Base-by-base conservation (phyloP, 2,329 filamentous ascomycete species). In the Curvularia verruculosa region DNA sequence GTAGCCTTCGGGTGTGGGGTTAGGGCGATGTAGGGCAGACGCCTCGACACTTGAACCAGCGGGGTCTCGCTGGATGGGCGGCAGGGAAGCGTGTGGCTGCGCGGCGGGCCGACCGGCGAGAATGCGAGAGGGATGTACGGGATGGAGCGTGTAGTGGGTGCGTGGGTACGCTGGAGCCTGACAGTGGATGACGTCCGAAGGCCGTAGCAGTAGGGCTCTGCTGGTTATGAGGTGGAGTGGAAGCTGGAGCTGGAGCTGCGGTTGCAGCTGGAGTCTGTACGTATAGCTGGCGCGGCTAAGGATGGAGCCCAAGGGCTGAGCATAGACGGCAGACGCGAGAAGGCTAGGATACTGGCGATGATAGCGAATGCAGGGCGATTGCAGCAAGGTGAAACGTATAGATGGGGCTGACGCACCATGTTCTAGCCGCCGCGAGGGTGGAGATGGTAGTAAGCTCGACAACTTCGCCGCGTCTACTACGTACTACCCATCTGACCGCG, bases 1-100 rank as follows among this genome's bases (percentile, higher is more conserved):
- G 58, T 47, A 67, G 69, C 56, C 64, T n/a, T 64, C 56, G 55
- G 58, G 61, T 59, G 67, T 64, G 68, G 61, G 61, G 65, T 61
- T 45, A 56, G 36, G 53, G 61, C 53, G 63, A 47, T 50, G 64
- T 46, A 43, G 13, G 40, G 40, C 23, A 51, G 54, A 54, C 50
- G 54, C 36, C 45, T 44, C 51, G 47, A 52, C 57, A 54, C 56
- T 60, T 43, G 66, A 67, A 66, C 64, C 21, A 58, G 69, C 68
- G 68, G 65, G 66, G 67, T 56, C 58, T 28, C 15, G n/a, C 46
- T 49, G 13, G 46, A 34, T 23, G 56, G 36, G 58, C 47, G 58
- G 62, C 56, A 59, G 63, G 49, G 60, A 29, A 31, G 49, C 54
- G 49, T 37, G 54, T 44, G 37, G 49, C 18, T 49, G 45, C 50